Conservation (phyloP, 2,329 filamentous ascomycete genomes). For the Chrysoporthe cubensis region DNA sequence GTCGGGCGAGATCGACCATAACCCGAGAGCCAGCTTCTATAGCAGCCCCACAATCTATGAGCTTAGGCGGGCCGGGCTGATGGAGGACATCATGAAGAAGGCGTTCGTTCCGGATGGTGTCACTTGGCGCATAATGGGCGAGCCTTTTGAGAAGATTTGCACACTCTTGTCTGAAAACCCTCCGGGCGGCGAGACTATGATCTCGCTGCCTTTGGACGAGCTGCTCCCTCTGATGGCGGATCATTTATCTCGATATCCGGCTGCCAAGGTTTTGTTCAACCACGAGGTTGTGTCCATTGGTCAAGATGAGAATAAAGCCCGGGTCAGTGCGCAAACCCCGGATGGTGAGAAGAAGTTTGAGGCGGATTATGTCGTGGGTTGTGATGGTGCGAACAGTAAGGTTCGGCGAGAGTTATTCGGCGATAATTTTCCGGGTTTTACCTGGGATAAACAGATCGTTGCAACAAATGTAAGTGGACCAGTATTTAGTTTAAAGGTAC, state of each 20-base stretch:
- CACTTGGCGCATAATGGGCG: constrained; percentile 34
- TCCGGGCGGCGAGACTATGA: constrained; percentile 37
- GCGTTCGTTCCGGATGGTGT: constrained; percentile 35
- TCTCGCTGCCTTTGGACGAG: constrained; percentile 47
- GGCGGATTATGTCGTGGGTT: constrained; percentile 50
- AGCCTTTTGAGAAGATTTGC: constrained; percentile 29
- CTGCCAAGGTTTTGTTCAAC: constrained; percentile 42
- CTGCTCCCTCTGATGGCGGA: constrained; percentile 46
- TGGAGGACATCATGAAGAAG: constrained; percentile 35
- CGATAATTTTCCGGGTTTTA: constrained; percentile 50
- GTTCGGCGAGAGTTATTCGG: constrained; percentile 47
- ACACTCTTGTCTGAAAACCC: constrained; percentile 26
- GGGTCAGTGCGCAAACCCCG: constrained; percentile 37
- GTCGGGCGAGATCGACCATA: constrained; percentile 34
- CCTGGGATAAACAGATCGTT: constrained; percentile 53
- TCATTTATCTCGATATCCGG: constrained; percentile 40
- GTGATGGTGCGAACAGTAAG: constrained; percentile 48
- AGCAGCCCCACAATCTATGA: constrained; percentile 34
- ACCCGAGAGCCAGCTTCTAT: constrained; percentile 40
- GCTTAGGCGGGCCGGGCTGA: constrained; percentile 36
- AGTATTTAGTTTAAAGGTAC: neutral
- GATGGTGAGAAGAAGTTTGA: constrained; percentile 32
- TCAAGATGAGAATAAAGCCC: constrained; percentile 39
- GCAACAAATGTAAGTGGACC: constrained; percentile 50
- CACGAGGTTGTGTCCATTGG: constrained; percentile 45